Evolutionary conservation across 2,329 filamentous ascomycete species (phyloP).

Genomic region (Beauveria sp.): DNA sequence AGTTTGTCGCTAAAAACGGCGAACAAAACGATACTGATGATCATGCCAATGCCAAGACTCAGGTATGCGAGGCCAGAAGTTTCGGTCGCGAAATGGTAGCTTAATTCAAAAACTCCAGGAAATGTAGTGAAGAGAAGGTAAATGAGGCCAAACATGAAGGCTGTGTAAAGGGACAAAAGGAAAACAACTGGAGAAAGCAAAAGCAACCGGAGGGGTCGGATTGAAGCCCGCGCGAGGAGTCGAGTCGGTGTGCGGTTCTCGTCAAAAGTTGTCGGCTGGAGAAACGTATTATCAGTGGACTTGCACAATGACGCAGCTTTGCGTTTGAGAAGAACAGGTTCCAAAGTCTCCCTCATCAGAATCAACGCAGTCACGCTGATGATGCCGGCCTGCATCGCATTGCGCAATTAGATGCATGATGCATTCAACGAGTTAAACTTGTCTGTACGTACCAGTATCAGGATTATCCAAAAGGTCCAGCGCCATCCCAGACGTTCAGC

Average conservation of each 20-base stretch:
- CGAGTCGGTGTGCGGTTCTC: constrained; percentile 12
- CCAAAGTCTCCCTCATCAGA: constrained; percentile 24
- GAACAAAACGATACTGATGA: constrained; percentile 18
- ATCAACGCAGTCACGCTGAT: constrained; percentile 7
- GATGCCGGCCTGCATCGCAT: not conserved
- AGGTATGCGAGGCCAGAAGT: constrained; percentile 36
- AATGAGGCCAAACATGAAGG: constrained; percentile 28
- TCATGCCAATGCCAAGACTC: constrained; percentile 36
- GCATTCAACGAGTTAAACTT: not conserved
- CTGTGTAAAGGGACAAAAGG: constrained; percentile 30
- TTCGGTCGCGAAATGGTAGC: constrained; percentile 24
- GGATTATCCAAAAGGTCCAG: constrained; percentile 42
- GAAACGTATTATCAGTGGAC: constrained; percentile 21
- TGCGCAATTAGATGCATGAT: not conserved
- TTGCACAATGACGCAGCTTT: constrained; percentile 24
- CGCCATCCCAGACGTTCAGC: constrained; percentile 39
- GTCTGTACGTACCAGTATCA: constrained; percentile 26
- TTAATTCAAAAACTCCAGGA: constrained; percentile 26
- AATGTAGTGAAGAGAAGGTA: constrained; percentile 32
- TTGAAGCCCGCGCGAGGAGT: constrained; percentile 24
- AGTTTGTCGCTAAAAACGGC: constrained; percentile 14
- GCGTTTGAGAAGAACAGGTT: constrained; percentile 20
- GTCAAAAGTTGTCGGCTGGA: constrained; percentile 11
- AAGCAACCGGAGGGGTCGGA: constrained; percentile 38
- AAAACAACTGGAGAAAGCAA: constrained; percentile 28